Percentiles rank a stretch among this genome's conserved stretches.
These are phyloP conservation scores for Casuarina equisetifolia DNA, from an alignment of 306 rosid genomes.

Conservation along the genomic window DNA sequence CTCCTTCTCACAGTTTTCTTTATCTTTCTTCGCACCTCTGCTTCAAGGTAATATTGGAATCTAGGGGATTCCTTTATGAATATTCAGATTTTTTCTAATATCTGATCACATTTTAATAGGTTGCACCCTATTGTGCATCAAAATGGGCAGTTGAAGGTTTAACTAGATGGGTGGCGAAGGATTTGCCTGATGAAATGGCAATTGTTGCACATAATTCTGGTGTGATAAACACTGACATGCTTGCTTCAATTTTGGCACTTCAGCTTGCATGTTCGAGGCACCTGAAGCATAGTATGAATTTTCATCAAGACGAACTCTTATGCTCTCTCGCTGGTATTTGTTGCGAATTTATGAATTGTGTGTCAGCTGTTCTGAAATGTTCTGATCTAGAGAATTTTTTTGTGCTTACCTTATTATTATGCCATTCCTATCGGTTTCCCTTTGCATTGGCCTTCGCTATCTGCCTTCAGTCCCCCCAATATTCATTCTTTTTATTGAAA, in stretches of 20 bases:
- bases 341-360: not conserved
- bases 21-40: not conserved
- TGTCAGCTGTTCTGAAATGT: not conserved
- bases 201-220: constrained; percentile 82
- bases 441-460: not conserved
- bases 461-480: not conserved
- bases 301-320: not conserved
- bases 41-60: not conserved
- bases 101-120: constrained; percentile 33
- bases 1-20: no score
- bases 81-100: not conserved
- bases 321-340: not conserved
- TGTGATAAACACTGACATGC: constrained; percentile 85
- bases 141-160: constrained; percentile 95
- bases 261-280: constrained; percentile 60
- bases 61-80: not conserved
- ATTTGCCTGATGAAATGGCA: constrained; percentile 77
- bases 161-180: constrained; percentile 75
- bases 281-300: constrained; percentile 64
- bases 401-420: not conserved
- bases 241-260: constrained; percentile 73
- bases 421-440: not conserved
- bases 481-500: no score
- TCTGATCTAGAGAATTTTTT: not conserved
- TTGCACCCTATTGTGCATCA: constrained; percentile 92